A percentile compares a stretch with the other conserved stretches of the same genome.
phyloP scores from a whole-genome alignment of 1,284 basidiomycete genomes.

The Ceratobasidium sp. region DNA sequence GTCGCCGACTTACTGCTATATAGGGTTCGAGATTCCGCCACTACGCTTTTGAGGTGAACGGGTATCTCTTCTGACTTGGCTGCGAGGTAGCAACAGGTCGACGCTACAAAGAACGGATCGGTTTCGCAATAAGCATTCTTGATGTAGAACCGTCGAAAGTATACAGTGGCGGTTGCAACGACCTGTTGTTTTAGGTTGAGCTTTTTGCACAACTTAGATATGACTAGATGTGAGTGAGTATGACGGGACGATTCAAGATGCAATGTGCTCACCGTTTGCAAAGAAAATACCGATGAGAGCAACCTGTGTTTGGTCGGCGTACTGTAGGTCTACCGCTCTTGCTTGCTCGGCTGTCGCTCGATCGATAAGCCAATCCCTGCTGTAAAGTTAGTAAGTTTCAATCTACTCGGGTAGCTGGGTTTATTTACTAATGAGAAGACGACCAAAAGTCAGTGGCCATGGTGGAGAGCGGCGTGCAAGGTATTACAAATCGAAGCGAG shows the following conservation, averaged over 20 bases:
- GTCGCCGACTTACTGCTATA: conserved; percentile 77
- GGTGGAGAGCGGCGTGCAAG: not conserved
- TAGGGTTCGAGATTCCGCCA: conserved; percentile 79
- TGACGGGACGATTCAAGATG: not conserved
- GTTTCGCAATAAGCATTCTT: conserved; percentile 94
- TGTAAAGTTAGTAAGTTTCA: conserved; percentile 46
- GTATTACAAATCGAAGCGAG: not conserved
- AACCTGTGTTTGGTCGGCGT: conserved; percentile 76
- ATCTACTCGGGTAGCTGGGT: not conserved
- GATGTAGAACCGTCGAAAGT: conserved; percentile 93
- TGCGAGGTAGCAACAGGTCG: conserved; percentile 93
- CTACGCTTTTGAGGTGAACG: conserved; percentile 90
- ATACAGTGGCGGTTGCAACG: conserved; percentile 91
- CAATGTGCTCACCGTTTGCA: conserved; percentile 67
- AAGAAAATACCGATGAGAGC: conserved; percentile 86
- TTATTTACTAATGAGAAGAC: conserved; percentile 52
- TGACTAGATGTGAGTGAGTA: conserved; percentile 57
- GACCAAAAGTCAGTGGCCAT: conserved; percentile 56
- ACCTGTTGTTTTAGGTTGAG: conserved; percentile 85
- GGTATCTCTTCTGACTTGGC: conserved; percentile 97
- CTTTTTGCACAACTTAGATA: conserved; percentile 86
- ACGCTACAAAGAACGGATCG: conserved; percentile 89
- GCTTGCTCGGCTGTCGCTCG: conserved; percentile 74
- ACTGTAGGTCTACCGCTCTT: conserved; percentile 75
- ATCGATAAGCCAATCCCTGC: conserved; percentile 88